Percentiles rank a stretch among this genome's conserved stretches.
These are phyloP conservation scores for Chamaecrista fasciculata DNA, from an alignment of 306 rosid species.

Conservation along the genomic window DNA sequence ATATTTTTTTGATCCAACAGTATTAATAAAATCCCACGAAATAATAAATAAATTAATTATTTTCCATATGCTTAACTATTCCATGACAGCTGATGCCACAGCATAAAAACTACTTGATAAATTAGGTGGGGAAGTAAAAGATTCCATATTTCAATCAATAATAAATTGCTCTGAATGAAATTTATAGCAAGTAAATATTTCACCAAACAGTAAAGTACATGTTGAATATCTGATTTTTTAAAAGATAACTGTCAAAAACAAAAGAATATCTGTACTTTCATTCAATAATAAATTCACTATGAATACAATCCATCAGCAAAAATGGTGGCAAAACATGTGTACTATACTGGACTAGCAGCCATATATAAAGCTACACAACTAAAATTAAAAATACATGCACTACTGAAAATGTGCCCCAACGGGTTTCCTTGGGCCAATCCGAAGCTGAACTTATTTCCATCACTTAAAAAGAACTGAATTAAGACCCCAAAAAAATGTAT, in stretches of 20 bases:
- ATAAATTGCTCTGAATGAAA: too few species aligned
- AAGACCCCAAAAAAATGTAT: conserved; percentile 25
- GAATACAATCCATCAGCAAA: conserved; percentile 45
- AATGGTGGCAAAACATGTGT: conserved; percentile 37
- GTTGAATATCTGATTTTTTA: not conserved
- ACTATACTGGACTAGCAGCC: conserved; percentile 32
- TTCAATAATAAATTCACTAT: conserved; percentile 26
- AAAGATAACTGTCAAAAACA: conserved; percentile 1
- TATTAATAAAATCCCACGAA: too few species aligned
- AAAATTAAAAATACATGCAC: conserved; percentile 44
- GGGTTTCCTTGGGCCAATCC: conserved; percentile 38
- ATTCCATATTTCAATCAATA: too few species aligned
- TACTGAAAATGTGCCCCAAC: conserved; percentile 39
- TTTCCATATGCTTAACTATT: too few species aligned
- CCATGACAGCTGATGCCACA: too few species aligned
- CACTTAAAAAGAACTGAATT: conserved; percentile 39
- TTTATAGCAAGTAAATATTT: too few species aligned
- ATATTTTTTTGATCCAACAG: too few species aligned
- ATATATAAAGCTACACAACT: conserved; percentile 39
- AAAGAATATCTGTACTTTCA: conserved; percentile 30
- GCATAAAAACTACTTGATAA: too few species aligned
- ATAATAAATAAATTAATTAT: too few species aligned
- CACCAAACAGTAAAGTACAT: not conserved
- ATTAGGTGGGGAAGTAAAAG: too few species aligned
- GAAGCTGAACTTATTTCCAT: conserved; percentile 50